Evolutionary conservation across 495 filamentous ascomycete species (phyloP), one percentile per base, ranked within the genome.

Genomic region (Pyronema domesticum): DNA sequence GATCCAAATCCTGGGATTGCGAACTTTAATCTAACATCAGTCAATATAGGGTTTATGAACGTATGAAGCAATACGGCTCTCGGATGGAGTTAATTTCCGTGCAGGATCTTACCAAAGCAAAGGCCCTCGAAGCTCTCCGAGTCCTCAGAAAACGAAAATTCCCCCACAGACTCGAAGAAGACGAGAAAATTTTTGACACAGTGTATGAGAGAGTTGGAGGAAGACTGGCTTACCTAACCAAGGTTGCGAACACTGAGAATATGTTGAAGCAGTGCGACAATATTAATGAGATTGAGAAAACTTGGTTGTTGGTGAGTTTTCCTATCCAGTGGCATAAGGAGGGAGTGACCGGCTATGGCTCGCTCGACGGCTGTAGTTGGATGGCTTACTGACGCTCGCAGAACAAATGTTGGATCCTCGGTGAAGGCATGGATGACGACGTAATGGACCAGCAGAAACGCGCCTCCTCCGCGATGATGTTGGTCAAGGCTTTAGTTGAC

Each of bases 361-460:
- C 23, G 23, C 23, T 30, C 5, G 23, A 30, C 23, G 5, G 5
- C 23, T 30, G 23, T 5, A 42, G 2, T 42, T 13, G 15, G 6
- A 42, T 42, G 39, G 18, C 45, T 14, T 47, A 14, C 45, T 47
- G 45, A 11, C 18, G 10, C 39, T 42, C 39, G 19, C 17, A 57
- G 57, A 95, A 94, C 69, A 80, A 93, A 58, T 95, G 88, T 68
- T 87, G 89, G 78, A 93, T 96, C 56, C 77, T 98, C 8, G 91
- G 91, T 13, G 71, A 67, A 42, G 85, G 86, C 57, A 95, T 95
- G 89, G 91, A 98, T 60, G 91, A 98, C 70, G 91, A 98, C 68
- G 91, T 95, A 39, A 96, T 98, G 91, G 87, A 96, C 63, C 82
- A 95, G 69, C 91, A 96, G 60, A 98, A 98, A 65, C 91, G 83